Evolutionary conservation across 2,329 filamentous ascomycete genomes (phyloP).

Genomic region (Colletotrichum sp.): DNA sequence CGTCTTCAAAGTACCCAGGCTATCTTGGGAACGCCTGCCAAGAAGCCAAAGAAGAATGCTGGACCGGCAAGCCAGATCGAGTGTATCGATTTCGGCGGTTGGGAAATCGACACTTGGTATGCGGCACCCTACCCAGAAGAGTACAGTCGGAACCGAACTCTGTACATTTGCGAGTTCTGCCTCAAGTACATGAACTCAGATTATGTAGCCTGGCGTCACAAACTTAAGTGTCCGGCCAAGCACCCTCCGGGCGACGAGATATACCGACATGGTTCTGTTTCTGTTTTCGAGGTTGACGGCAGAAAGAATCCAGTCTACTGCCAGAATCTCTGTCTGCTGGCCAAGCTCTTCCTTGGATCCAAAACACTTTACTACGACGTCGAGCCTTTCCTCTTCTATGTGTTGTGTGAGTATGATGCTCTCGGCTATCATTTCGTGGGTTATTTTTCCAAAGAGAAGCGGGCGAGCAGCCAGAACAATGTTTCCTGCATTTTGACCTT

Average conservation of each 20-base stretch:
- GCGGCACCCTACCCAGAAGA: conserved; percentile 97
- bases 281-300: conserved; percentile 97
- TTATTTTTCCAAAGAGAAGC: conserved; percentile 99
- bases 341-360: conserved; percentile 96
- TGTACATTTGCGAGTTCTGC: conserved; percentile 99
- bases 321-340: conserved; percentile 93
- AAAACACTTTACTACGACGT: conserved; percentile 99
- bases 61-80: conserved; percentile 96
- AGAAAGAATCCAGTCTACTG: conserved; percentile 98
- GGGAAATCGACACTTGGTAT: conserved; percentile 99
- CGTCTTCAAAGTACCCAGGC: conserved; percentile 65
- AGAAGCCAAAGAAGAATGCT: conserved; percentile 75
- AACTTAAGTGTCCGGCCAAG: conserved; percentile 94
- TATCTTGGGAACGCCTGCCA: conserved; percentile 65
- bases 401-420: conserved; percentile 92
- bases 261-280: conserved; percentile 88
- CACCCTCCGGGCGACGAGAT: conserved; percentile 98
- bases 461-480: conserved; percentile 93
- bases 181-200: conserved; percentile 99
- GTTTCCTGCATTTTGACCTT: conserved; percentile 96
- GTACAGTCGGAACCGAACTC: conserved; percentile 92
- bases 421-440: conserved; percentile 95
- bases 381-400: conserved; percentile 96
- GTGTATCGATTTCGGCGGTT: conserved; percentile 96
- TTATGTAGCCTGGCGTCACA: conserved; percentile 97